Percentiles rank a stretch among this genome's conserved stretches.
phyloP scores from a whole-genome alignment of 257 asterid genomes.

The Ligustrum vulgare region DNA sequence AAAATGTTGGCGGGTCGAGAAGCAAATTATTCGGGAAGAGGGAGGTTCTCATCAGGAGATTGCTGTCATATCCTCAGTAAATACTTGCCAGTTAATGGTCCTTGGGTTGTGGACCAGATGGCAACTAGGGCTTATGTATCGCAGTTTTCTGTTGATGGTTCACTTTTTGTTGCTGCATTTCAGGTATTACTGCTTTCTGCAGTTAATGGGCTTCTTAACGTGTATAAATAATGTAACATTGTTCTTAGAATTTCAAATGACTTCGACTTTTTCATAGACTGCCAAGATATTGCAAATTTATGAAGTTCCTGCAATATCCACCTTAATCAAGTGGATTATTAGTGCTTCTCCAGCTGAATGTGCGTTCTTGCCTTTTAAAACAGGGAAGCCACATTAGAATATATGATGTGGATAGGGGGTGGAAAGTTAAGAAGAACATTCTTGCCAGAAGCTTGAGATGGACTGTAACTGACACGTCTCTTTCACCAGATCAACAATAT shows the following conservation, averaged over 20 bases:
- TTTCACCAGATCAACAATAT: slow-evolving; percentile 70
- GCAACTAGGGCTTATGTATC: slow-evolving; percentile 77
- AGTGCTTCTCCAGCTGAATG: not conserved
- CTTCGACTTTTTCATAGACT: not conserved
- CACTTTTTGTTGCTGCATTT: slow-evolving; percentile 85
- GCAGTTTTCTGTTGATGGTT: slow-evolving; percentile 82
- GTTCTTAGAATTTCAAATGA: not conserved
- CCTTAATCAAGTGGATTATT: not conserved
- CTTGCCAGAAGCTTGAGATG: slow-evolving; percentile 81
- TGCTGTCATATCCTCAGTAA: slow-evolving; percentile 67
- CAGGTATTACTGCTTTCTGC: slow-evolving; percentile 55
- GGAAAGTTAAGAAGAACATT: slow-evolving; percentile 84
- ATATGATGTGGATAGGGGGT: slow-evolving; percentile 78
- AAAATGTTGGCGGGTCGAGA: slow-evolving; percentile 85
- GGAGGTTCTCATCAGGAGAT: slow-evolving; percentile 71
- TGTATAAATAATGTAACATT: not conserved
- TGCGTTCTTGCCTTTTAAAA: slow-evolving; percentile 7
- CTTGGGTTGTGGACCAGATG: slow-evolving; percentile 80
- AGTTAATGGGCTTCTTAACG: not conserved
- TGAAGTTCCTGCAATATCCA: not conserved
- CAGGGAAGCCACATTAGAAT: slow-evolving; percentile 89
- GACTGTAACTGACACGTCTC: slow-evolving; percentile 85
- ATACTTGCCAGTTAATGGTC: slow-evolving; percentile 72
- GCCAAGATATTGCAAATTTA: not conserved
- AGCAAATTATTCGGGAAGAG: slow-evolving; percentile 61